Evolutionary conservation across 768 basidiomycete species (phyloP).

Genomic region (Calvatia gigantea): DNA sequence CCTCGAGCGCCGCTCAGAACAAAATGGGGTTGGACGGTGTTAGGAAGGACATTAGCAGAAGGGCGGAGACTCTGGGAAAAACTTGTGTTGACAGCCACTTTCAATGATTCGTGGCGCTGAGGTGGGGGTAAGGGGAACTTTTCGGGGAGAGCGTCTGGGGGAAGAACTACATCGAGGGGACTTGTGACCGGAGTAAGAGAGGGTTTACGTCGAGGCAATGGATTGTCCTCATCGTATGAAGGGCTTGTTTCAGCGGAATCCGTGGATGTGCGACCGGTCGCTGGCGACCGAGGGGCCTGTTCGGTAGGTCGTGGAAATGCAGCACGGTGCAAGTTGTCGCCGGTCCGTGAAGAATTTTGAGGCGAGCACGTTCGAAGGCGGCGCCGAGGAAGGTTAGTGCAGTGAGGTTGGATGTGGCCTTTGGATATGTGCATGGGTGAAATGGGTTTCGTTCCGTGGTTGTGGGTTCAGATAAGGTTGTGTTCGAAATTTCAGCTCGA

Average conservation of each 20-base stretch:
- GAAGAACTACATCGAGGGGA: neutral
- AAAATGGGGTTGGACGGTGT: neutral
- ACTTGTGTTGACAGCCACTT: neutral
- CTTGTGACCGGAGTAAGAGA: neutral
- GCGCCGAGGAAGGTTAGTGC: constrained; percentile 2
- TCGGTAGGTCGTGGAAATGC: neutral
- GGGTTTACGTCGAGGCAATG: neutral
- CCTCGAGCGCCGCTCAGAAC: neutral
- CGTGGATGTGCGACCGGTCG: neutral
- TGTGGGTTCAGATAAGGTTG: neutral
- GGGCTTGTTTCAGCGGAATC: neutral
- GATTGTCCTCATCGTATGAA: neutral
- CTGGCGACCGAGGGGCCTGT: neutral
- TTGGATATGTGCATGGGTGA: neutral
- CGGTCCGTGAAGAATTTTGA: neutral
- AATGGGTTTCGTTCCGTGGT: neutral
- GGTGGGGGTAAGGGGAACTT: neutral
- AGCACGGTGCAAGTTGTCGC: neutral
- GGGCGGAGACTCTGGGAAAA: neutral
- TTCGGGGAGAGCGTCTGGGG: neutral
- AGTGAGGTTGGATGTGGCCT: constrained; percentile 4
- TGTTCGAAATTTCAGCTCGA: neutral
- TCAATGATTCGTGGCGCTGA: neutral
- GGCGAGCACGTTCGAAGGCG: neutral
- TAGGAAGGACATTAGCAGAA: neutral